Conservation (phyloP, 495 filamentous ascomycete species). For the Sabuloglossum arenarium region DNA sequence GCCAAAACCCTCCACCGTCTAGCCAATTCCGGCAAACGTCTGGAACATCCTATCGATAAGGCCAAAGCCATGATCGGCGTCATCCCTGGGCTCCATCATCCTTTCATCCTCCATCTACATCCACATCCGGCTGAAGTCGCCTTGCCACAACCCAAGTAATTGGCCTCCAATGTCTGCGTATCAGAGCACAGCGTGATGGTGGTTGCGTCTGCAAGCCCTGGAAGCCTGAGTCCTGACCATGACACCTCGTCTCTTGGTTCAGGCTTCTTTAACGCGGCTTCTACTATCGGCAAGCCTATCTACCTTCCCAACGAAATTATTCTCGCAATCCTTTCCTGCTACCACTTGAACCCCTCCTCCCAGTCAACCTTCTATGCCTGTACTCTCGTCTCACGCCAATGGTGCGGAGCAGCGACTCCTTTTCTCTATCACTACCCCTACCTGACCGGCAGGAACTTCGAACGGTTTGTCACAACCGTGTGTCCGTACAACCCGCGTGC, state of each 20-base stretch:
- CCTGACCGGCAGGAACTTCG: constrained; percentile 32
- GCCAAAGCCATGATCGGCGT: too few species aligned
- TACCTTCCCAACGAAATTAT: constrained; percentile 30
- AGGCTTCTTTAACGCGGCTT: neutral
- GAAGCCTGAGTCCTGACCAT: too few species aligned
- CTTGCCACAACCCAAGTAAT: too few species aligned
- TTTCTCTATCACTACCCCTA: constrained; percentile 34
- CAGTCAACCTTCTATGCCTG: constrained; percentile 31
- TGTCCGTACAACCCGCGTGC: constrained; percentile 38
- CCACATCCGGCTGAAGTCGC: too few species aligned
- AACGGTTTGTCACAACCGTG: constrained; percentile 36
- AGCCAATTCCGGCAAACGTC: too few species aligned
- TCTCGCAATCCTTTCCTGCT: constrained; percentile 19
- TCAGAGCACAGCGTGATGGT: too few species aligned
- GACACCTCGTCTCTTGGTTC: neutral
- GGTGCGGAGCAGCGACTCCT: constrained; percentile 36
- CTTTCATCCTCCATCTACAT: too few species aligned
- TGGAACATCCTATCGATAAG: too few species aligned
- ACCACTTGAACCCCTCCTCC: constrained; percentile 8
- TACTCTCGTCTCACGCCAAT: constrained; percentile 37
- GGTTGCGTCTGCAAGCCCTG: too few species aligned
- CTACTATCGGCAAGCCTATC: constrained; percentile 6
- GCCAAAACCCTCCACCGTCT: too few species aligned
- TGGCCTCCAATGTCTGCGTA: too few species aligned
- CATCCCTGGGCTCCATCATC: too few species aligned